Evolutionary conservation across 2,329 filamentous ascomycete species (phyloP), one percentile per base, ranked within the genome.

Genomic region (Aspergillus awamori): DNA sequence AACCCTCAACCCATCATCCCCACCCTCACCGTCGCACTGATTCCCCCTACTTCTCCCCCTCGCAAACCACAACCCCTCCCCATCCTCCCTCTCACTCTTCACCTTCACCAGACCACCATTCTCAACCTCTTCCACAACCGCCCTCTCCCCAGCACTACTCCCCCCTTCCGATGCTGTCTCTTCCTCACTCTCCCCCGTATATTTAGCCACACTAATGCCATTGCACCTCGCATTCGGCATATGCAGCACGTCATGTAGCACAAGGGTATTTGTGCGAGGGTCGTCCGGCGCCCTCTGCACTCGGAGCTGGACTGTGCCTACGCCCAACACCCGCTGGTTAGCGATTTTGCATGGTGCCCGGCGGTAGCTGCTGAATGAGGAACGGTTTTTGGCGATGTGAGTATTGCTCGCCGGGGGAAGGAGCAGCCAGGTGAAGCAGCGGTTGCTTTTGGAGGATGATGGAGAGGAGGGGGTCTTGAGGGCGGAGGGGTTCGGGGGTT

Each of bases 371-470:
- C 26, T 47, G 53, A 69, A 69, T 11, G 66, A 58, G 4, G 65
- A 53, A 15, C 67, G 65, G 63, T 69, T 69, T 41, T 67, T 66
- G 52, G 67, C 67, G 63, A 64, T 67, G 60, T 69, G 67, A 3
- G 52, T 60, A 53, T 65, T 69, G 26, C 65, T 66, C 11, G 36
- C 30, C 17, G 55, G 57, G 11, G 67, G 49, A 28, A 69, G 61
- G 26, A 69, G 49, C 22, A 69, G 60, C 67, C 67, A 69, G 56
- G 64, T 60, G 64, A 64, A 69, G 58, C 67, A 69, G 38, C 65
- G 43, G 26, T 57, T 59, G 13, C 56, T 54, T 26, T 43, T 26
- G 20, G 54, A 8, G 5, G 20, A n/a, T 26, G 41, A 4, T 15
- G 43, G 8, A 20, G 28, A 33, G 15, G 55, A 22, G 36, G 49